Evolutionary conservation across 2,329 filamentous ascomycete genomes (phyloP).

Genomic region (Claviceps pusilla): DNA sequence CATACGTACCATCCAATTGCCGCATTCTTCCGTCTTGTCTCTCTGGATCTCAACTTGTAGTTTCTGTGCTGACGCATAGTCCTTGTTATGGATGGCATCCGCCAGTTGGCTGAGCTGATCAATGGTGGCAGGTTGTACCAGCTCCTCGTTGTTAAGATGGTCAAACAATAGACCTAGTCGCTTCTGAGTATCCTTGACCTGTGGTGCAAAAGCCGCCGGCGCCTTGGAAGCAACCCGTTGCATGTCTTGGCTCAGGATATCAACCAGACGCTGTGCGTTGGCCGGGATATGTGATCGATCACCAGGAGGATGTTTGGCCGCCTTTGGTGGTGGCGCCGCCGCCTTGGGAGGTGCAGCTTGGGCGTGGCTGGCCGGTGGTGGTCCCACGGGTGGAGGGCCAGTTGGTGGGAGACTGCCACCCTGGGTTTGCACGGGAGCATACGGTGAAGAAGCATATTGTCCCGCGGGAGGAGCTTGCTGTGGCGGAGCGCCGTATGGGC

Average conservation of each 20-base stretch:
- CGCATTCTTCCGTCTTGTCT: constrained; percentile 66
- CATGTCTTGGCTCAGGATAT: constrained; percentile 72
- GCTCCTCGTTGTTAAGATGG: constrained; percentile 88
- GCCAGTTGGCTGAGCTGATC: constrained; percentile 50
- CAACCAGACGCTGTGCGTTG: constrained; percentile 61
- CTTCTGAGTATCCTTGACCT: constrained; percentile 90
- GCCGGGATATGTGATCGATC: constrained; percentile 81
- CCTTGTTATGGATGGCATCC: constrained; percentile 48
- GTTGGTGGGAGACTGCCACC: constrained; percentile 15
- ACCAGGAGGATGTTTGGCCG: constrained; percentile 59
- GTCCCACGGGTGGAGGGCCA: constrained; percentile 24
- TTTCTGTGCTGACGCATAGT: constrained; percentile 52
- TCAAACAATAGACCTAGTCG: constrained; percentile 88
- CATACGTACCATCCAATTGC: constrained; percentile 69
- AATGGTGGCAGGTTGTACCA: constrained; percentile 68
- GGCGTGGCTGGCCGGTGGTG: constrained; percentile 18
- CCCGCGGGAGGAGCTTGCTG: constrained; percentile 26
- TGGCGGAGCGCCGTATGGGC: constrained; percentile 28
- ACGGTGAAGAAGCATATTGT: constrained; percentile 20
- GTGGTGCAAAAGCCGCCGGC: constrained; percentile 69
- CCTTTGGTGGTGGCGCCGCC: constrained; percentile 35
- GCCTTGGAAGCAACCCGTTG: constrained; percentile 75
- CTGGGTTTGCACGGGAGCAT: constrained; percentile 29
- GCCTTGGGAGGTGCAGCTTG: constrained; percentile 29
- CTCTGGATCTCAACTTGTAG: constrained; percentile 63